Base-by-base conservation (phyloP, 805 yeast species). In the Saturnispora zaruensis region DNA sequence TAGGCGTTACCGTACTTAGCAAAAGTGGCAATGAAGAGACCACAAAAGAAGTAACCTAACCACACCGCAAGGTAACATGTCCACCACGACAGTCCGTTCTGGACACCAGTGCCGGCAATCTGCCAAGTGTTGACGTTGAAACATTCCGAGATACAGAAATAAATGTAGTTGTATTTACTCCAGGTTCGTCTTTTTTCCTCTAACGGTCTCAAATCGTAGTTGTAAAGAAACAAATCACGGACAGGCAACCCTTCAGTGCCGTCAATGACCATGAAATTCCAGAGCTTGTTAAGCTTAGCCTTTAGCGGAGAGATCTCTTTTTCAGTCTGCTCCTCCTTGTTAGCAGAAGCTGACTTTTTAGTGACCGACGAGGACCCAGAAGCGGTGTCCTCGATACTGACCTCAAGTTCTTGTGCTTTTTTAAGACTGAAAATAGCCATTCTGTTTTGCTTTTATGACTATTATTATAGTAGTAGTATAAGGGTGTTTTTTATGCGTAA, bases 171-270 rank as follows among this genome's bases (percentile, higher is more conserved):
- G 26, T 33, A 44, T 6, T 18, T 54, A 11, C 58, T 61, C 68
- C 68, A 68, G 0, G 68, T 66, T 49, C 68, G 57, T 41, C 68
- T 58, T 5, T 56, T 55, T 9, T 44, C 52, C 5, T 63, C 61
- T 8, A 65, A 60, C 7, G 71, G 70, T 28, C 64, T 63, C 30
- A 67, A 50, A 53, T 68, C 72, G 43, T 66, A 58, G 49, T 67
- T 67, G 21, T 51, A 51, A 38, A 88, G 72, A 58, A 84, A 88
- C 54, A 82, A 71, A 58, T 86, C 87, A 3, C 77, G 56, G 3
- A 78, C 55, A 0, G 84, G 67, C 40, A 83, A 55, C 5, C 59
- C 62, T 25, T 65, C 38, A 1, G 62, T 61, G 18, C 65, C 67
- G 4, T 63, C 60, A 38, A 65, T 55, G 8, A 44, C 42, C 20